These are phyloP conservation scores for Hanseniaspora mollemarum DNA, from an alignment of 805 yeast species.

Conservation along the genomic window DNA sequence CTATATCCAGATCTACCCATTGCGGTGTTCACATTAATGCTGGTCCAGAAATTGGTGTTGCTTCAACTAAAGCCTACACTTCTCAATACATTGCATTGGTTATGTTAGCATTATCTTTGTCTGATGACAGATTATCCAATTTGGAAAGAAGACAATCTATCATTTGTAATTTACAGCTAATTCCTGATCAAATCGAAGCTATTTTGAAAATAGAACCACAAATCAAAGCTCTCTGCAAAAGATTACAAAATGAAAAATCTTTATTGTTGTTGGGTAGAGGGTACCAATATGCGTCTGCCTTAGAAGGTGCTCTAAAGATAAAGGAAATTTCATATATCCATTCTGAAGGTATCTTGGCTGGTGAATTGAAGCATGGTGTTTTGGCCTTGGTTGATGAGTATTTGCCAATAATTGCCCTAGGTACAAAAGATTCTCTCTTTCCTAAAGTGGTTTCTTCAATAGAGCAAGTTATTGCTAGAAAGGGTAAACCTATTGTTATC, in stretches of 20 bases:
- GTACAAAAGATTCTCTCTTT: slow-evolving; percentile 90
- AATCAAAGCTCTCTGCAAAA: slow-evolving; percentile 65
- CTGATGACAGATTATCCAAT: slow-evolving; percentile 79
- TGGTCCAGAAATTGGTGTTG: slow-evolving; percentile 99
- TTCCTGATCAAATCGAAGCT: slow-evolving; percentile 74
- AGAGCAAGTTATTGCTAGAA: slow-evolving; percentile 93
- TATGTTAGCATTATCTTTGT: slow-evolving; percentile 89
- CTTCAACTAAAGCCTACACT: slow-evolving; percentile 97
- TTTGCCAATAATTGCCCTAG: slow-evolving; percentile 89
- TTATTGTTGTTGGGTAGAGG: slow-evolving; percentile 92
- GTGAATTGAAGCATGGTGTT: slow-evolving; percentile 97
- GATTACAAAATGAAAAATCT: slow-evolving; percentile 70
- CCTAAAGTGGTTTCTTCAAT: slow-evolving; percentile 93
- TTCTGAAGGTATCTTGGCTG: slow-evolving; percentile 97
- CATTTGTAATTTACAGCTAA: slow-evolving; percentile 68
- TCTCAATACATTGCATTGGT: slow-evolving; percentile 95
- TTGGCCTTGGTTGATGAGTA: slow-evolving; percentile 90
- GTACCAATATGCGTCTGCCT: slow-evolving; percentile 90
- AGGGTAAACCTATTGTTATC: slow-evolving; percentile 90
- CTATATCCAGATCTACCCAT: slow-evolving; percentile 91
- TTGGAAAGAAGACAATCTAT: slow-evolving; percentile 68
- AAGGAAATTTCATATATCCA: slow-evolving; percentile 98
- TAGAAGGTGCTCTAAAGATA: slow-evolving; percentile 96
- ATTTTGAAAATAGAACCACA: slow-evolving; percentile 62
- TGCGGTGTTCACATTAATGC: slow-evolving; percentile 99